Base-by-base conservation (phyloP, 1,284 basidiomycete genomes). In the Dichomitus squalens region DNA sequence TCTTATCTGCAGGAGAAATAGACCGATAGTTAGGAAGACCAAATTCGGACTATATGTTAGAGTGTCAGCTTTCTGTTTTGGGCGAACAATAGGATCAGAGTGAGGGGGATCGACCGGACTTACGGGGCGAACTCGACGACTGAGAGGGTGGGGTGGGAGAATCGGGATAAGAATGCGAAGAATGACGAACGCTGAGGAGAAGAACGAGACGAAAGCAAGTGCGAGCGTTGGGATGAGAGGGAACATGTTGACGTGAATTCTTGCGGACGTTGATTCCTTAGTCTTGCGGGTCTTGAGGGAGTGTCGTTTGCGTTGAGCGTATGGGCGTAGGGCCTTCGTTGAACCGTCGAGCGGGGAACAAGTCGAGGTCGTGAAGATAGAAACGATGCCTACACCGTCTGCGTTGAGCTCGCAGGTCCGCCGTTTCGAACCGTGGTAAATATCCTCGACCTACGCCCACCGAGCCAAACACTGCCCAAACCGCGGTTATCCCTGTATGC, bases 111-210 rank as follows among this genome's bases (percentile, higher is more conserved):
- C 44, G 29, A 47, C 44, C 44, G 44, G 33, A 79, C 84, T 60
- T 68, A 89, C 87, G 50, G 86, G 86, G 70, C 83, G 78, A 67
- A 87, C 85, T 66, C 84, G 84, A 75, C 81, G 81, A 72, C 85
- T 88, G 68, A 89, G 76, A 40, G 86, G 85, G 66, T 84, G 80
- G 54, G 86, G 84, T 36, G 87, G 87, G 55, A 90, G 71, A 68
- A 89, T 84, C 58, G 88, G 86, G 67, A 88, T 77, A 65, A 88
- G 68, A 68, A 87, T 85, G 67, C 85, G 84, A 66, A 90, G 80
- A 73, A 90, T 83, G 66, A 89, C 80, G 68, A 88, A 88, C 66
- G 79, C 83, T 54, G 88, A 90, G 68, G 78, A 81, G 66, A 84
- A 69, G 73, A 90, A 86, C 49, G 88, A 90, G 64, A 87, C 59